Percentiles rank a stretch among this genome's conserved stretches.
Conservation (phyloP, 176 grass and related monocot genomes). For the Aegilops umbellulata region DNA sequence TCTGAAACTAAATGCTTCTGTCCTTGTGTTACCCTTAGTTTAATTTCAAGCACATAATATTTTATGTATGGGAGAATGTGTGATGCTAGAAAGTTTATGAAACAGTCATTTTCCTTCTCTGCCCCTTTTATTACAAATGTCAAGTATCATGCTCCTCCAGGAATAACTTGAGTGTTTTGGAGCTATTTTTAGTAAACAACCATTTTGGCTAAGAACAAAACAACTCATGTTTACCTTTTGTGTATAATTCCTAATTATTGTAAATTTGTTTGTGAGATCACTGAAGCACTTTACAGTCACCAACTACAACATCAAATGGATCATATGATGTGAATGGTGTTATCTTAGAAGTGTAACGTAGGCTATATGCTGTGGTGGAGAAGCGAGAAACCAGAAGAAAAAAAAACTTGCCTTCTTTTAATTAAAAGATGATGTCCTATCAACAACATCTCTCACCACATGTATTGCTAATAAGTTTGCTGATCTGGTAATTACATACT, state of each 20-base stretch:
- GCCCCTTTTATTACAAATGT: neutral
- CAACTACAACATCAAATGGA: neutral
- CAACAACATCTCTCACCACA: too few relatives aligned
- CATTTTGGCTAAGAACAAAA: neutral
- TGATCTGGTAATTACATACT: neutral
- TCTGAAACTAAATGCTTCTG: neutral
- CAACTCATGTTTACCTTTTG: neutral
- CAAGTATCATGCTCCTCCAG: neutral
- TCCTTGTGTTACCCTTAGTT: neutral
- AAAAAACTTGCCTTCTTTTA: too few relatives aligned
- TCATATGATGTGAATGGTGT: neutral
- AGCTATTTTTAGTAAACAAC: conserved; percentile 1
- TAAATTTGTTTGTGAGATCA: neutral
- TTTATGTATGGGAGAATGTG: neutral
- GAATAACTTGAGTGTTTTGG: neutral
- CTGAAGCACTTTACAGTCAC: neutral
- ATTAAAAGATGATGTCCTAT: too few relatives aligned
- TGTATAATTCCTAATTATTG: neutral
- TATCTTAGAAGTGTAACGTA: too few relatives aligned
- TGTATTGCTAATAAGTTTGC: neutral
- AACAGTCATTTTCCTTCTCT: neutral
- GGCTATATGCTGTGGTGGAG: too few relatives aligned
- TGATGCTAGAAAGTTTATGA: conserved; percentile 6
- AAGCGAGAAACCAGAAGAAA: too few relatives aligned
- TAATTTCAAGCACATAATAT: neutral